Evolutionary conservation across 2,329 filamentous ascomycete species (phyloP).

Genomic region (Pyrenophora seminiperda): DNA sequence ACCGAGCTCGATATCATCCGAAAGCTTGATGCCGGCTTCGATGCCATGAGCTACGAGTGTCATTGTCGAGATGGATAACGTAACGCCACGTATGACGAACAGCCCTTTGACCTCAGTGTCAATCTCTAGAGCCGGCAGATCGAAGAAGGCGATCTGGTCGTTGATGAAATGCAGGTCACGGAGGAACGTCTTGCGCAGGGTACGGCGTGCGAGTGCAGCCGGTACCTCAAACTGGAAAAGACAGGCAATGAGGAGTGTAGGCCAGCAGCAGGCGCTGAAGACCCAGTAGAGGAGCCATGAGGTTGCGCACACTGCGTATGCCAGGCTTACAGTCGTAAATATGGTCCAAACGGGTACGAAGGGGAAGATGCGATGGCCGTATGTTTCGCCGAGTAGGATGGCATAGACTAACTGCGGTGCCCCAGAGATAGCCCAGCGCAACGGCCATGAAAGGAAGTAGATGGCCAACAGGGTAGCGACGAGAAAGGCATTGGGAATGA

Average conservation of each 20-base stretch:
- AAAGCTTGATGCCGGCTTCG: slow-evolving; percentile 59
- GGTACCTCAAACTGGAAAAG: slow-evolving; percentile 54
- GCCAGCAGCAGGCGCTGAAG: slow-evolving; percentile 52
- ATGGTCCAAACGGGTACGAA: slow-evolving; percentile 55
- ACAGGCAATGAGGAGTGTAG: slow-evolving; percentile 50
- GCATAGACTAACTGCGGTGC: slow-evolving; percentile 47
- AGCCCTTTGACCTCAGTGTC: slow-evolving; percentile 60
- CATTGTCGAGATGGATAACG: slow-evolving; percentile 57
- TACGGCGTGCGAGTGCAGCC: slow-evolving; percentile 45
- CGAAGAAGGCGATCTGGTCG: slow-evolving; percentile 57
- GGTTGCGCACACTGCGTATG: slow-evolving; percentile 55
- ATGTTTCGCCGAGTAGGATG: slow-evolving; percentile 45
- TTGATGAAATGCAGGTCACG: slow-evolving; percentile 57
- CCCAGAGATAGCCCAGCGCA: slow-evolving; percentile 51
- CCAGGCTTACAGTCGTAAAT: slow-evolving; percentile 53
- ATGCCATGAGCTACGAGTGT: slow-evolving; percentile 59
- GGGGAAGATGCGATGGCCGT: slow-evolving; percentile 50
- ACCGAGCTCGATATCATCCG: slow-evolving; percentile 59
- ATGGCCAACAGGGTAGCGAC: slow-evolving; percentile 12
- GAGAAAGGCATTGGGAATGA: slow-evolving; percentile 23
- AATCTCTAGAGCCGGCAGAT: slow-evolving; percentile 59
- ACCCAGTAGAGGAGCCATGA: slow-evolving; percentile 59
- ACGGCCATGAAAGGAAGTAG: slow-evolving; percentile 24
- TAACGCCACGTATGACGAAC: slow-evolving; percentile 59
- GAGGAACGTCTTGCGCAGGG: slow-evolving; percentile 46